Conservation (phyloP, 1,284 basidiomycete genomes). For the Agaricales sp. region DNA sequence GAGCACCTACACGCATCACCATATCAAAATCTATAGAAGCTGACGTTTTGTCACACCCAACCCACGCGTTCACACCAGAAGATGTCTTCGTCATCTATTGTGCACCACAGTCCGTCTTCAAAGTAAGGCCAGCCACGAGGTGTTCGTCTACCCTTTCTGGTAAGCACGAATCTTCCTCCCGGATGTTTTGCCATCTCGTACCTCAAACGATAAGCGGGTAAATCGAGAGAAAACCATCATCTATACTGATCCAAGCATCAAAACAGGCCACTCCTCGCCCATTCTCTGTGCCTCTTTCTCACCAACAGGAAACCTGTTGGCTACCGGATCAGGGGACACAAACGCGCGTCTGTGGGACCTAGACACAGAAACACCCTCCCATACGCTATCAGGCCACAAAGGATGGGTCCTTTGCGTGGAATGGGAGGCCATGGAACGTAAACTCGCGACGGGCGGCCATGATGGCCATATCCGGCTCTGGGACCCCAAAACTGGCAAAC, state of each 20-base stretch:
- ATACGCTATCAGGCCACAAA: conserved; percentile 80
- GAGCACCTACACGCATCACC: conserved; percentile 67
- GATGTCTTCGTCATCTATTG: conserved; percentile 82
- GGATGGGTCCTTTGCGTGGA: conserved; percentile 97
- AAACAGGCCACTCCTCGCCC: conserved; percentile 78
- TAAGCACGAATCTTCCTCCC: conserved; percentile 19
- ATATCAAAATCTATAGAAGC: conserved; percentile 71
- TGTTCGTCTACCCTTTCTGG: conserved; percentile 90
- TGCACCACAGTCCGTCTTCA: conserved; percentile 93
- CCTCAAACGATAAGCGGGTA: conserved; percentile 4
- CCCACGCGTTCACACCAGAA: conserved; percentile 71
- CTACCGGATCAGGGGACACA: conserved; percentile 93
- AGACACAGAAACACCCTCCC: conserved; percentile 86
- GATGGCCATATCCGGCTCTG: conserved; percentile 85
- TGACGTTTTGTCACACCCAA: conserved; percentile 68
- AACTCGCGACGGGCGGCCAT: conserved; percentile 86
- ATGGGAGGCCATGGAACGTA: conserved; percentile 90
- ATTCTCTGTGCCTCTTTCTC: conserved; percentile 95
- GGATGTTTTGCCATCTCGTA: neutral
- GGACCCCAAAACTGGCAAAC: conserved; percentile 84
- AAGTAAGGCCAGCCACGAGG: conserved; percentile 85
- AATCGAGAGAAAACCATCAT: conserved; percentile 7
- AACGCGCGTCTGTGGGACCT: conserved; percentile 94
- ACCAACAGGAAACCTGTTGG: conserved; percentile 83
- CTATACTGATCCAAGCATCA: conserved; percentile 7